Base-by-base conservation (phyloP, 2,329 filamentous ascomycete genomes). In the Aspergillus puulaauensis region DNA sequence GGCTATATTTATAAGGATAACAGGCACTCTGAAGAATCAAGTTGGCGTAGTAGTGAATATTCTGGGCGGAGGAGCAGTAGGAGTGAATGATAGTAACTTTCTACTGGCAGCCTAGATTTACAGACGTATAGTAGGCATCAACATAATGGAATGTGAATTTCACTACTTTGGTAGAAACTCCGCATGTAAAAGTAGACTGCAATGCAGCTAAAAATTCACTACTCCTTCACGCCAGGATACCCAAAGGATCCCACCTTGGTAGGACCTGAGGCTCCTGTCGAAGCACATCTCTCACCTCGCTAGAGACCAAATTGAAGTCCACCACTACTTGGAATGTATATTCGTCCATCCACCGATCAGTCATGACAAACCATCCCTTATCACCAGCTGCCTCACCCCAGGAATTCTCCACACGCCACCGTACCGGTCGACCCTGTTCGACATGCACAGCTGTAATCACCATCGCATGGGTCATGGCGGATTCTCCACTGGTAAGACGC, bases 401-500 rank as follows among this genome's bases (percentile, higher is more conserved):
- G 56, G 85, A 89, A 71, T 96, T 96, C 81, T 96, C 89, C 6
- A 96, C 90, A 54, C 91, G 80, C 92, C 92, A 96, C 45, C 91
- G 79, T 1, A 91, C 83, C 2, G 86, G 81, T 73, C 85, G 83
- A 1, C 85, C 86, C 58, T 84, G 76, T 27, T 90, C 87, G 3
- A 96, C 73, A 69, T 96, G 91, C 46, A 96, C 92, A 1, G 86
- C 92, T 2, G 91, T 96, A 61, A 96, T 75, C 0, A 96, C 90
- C 92, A 96, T 96, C 4, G 92, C 92, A 68, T 96, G 92, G 1
- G 91, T 96, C 91, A 96, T 96, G 51, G 85, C 82, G 54, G 84
- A 88, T 76, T 96, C 91, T 11, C 90, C 86, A 0, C 87, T 88
- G 66, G 83, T 79, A 46, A 96, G 77, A 3, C 91, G 80, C 66